Evolutionary conservation across 352 stramenopile genomes (phyloP).

Genomic region (Globisporangium radiosum): DNA sequence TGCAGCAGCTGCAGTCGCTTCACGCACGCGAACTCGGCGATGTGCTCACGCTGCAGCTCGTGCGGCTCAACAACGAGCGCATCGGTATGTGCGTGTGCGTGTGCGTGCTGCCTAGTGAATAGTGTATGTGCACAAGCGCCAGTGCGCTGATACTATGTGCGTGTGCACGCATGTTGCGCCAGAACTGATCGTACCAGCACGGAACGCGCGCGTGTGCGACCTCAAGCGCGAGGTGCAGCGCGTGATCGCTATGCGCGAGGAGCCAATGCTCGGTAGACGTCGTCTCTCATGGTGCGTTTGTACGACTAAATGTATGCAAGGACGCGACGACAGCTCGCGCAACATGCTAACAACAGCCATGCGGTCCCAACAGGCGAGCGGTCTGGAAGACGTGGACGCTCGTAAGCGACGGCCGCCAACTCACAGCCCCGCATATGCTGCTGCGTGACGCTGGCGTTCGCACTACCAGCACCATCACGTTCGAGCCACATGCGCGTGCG

Average conservation of each 20-base stretch:
- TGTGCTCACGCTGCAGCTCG: constrained; percentile 11
- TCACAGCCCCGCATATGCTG: constrained; percentile 10
- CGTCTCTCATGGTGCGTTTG: constrained; percentile 11
- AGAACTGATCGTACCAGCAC: constrained; percentile 10
- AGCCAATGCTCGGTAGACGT: constrained; percentile 1
- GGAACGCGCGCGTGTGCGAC: constrained; percentile 4
- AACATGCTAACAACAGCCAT: not conserved
- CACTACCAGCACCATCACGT: constrained; percentile 12
- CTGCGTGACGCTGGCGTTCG: constrained; percentile 8
- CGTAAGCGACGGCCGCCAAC: constrained; percentile 4
- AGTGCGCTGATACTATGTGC: not conserved
- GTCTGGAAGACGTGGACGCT: constrained; percentile 20
- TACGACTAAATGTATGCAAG: too few species aligned
- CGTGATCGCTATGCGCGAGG: constrained; percentile 1
- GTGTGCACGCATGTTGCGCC: not conserved
- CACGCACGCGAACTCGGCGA: constrained; percentile 11
- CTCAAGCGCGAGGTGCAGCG: constrained; percentile 10
- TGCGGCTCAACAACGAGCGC: constrained; percentile 10
- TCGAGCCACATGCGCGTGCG: not conserved
- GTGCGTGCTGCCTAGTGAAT: too few species aligned
- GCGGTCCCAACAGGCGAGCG: constrained; percentile 5
- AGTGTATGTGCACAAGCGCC: not conserved
- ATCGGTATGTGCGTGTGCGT: constrained; percentile 2
- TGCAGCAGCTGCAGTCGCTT: constrained; percentile 14
- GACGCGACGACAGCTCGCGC: not conserved